Evolutionary conservation across 768 basidiomycete genomes (phyloP).

Genomic region (Dioszegia aurantiaca): DNA sequence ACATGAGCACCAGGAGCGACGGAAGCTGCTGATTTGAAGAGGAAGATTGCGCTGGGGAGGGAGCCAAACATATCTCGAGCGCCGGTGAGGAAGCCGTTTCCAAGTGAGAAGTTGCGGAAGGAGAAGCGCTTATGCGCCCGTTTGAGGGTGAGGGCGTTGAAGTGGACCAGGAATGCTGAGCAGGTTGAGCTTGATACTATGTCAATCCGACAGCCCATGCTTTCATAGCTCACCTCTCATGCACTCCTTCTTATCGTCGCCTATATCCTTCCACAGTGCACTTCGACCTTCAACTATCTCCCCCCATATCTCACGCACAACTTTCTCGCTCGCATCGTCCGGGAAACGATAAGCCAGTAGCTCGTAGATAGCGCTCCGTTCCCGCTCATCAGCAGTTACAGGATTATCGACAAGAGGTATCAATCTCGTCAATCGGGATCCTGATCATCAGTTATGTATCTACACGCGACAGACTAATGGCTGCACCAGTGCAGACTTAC

Average conservation of each 20-base stretch:
- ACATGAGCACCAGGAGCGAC: conserved; percentile 73
- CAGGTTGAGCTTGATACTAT: not conserved
- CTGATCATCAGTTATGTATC: conserved; percentile 58
- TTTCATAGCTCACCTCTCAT: conserved; percentile 65
- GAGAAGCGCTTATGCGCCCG: conserved; percentile 92
- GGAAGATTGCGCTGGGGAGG: conserved; percentile 85
- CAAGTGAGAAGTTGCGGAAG: conserved; percentile 79
- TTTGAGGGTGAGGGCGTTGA: conserved; percentile 80
- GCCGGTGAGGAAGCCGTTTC: conserved; percentile 87
- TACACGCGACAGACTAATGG: no score
- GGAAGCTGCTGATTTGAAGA: conserved; percentile 86
- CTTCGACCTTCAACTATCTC: conserved; percentile 86
- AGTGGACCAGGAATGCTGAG: conserved; percentile 84
- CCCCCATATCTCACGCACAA: conserved; percentile 85
- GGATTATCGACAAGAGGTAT: conserved; percentile 64
- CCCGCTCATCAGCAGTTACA: conserved; percentile 55
- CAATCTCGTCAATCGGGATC: conserved; percentile 81
- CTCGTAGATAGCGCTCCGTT: conserved; percentile 61
- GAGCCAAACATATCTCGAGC: conserved; percentile 88
- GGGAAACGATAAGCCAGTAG: conserved; percentile 80
- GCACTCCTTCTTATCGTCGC: conserved; percentile 82
- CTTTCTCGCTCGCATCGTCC: conserved; percentile 63
- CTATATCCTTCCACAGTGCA: conserved; percentile 76
- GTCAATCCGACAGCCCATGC: not conserved
- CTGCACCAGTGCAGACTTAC: no score